Base-by-base conservation (phyloP, 306 rosid genomes). In the Cicer pinnatifidum region DNA sequence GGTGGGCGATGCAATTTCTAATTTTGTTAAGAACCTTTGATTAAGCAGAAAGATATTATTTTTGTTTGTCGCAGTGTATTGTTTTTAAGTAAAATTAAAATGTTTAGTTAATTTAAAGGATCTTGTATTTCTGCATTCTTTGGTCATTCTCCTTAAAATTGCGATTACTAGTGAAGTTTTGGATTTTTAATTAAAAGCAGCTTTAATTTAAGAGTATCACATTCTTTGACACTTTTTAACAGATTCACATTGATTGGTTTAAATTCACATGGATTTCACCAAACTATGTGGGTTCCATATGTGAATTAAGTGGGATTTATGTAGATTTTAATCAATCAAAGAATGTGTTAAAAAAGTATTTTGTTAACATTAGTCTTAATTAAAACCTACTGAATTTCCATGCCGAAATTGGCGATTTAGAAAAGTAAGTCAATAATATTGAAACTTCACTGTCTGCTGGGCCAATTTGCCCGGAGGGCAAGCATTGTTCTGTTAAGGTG, bases 1-100 rank as follows among this genome's bases (percentile, higher is more conserved):
- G 39, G 11, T 23, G 15, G 16, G 13, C 40, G 39, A 5, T 23
- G 40, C 16, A 1, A 23, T 57, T 57, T 57, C 63, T 23, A 23
- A 23, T 57, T 57, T 57, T 57, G 39, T 57, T 57, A 20, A 20
- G 38, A 57, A 57, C 2, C 12, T 8, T 54, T 54, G 35, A 17
- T 54, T 53, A 53, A 53, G 7, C 62, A 10, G 39, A 54, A 50
- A 50, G 61, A 23, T 23, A 28, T 57, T 57, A 23, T 57, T 57
- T 57, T 23, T 39, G 4, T 57, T 57, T 0, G 10, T 9, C 5
- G 9, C 8, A n/a, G 0, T 56, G 13, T 56, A 19, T 19, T 56
- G 7, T 56, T 19, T 19, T 56, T 4, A 56, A 56, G 38, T 56
- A 9, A 19, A 11, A 9, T 53, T 1, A 54, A 19, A 19, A 11